phyloP scores from a whole-genome alignment of 352 stramenopile genomes.

The Aphanomyces invadans region DNA sequence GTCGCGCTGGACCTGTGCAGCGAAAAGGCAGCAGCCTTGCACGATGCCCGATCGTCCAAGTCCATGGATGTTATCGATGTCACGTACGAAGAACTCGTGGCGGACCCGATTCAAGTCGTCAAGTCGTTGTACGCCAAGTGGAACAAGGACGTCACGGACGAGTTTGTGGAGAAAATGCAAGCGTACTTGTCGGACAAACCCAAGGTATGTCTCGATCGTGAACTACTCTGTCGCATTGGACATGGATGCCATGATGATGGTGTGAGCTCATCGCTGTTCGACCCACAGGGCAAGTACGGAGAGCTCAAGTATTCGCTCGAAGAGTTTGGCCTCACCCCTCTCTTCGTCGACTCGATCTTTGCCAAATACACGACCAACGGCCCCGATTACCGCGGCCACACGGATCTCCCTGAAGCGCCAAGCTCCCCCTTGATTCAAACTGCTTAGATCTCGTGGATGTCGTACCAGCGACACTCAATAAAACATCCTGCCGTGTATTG shows the following conservation, averaged over 20 bases:
- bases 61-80: conserved; percentile 1
- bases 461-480: not conserved
- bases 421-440: not conserved
- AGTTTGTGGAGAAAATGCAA: conserved; percentile 16
- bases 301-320: conserved; percentile 10
- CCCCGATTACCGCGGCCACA: not conserved
- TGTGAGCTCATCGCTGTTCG: too few relatives aligned
- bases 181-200: conserved; percentile 21
- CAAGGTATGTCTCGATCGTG: conserved; percentile 8
- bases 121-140: conserved; percentile 22
- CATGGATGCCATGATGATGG: too few relatives aligned
- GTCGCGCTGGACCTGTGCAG: conserved; percentile 14
- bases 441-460: not conserved
- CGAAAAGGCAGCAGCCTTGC: conserved; percentile 7
- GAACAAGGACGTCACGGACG: conserved; percentile 12
- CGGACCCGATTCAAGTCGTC: conserved; percentile 20
- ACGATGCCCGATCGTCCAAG: not conserved
- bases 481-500: not conserved
- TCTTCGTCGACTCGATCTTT: conserved; percentile 6
- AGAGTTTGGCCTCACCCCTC: conserved; percentile 11
- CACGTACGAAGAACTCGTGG: conserved; percentile 18
- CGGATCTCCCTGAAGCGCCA: not conserved
- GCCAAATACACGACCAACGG: conserved; percentile 9
- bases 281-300: conserved; percentile 22
- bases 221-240: not conserved